Conservation (phyloP, 345 rosid species). For the Eutrema yunnanense region DNA sequence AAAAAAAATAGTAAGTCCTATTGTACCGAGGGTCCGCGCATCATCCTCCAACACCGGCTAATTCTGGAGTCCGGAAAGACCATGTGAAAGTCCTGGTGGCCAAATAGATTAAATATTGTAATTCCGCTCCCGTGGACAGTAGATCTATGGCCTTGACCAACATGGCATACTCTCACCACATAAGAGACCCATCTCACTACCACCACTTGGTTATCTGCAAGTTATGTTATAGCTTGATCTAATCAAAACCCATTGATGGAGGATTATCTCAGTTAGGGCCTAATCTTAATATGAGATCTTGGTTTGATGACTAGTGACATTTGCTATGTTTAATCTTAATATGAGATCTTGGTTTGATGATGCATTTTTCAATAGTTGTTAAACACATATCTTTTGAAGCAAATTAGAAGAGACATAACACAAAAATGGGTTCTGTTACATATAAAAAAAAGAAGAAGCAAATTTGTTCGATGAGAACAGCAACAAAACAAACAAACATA, state of each 20-base stretch:
- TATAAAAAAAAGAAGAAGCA: background rate
- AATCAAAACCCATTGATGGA: background rate
- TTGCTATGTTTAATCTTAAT: background rate
- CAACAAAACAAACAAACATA: background rate
- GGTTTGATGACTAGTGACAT: background rate
- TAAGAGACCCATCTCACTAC: no score
- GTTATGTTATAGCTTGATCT: constrained; percentile 2
- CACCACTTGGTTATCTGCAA: background rate
- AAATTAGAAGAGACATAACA: background rate
- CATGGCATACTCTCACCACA: no score
- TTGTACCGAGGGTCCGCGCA: no score
- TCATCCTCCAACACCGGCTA: no score
- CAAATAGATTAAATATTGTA: no score
- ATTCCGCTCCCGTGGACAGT: no score
- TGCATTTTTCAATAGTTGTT: background rate
- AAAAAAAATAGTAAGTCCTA: no score
- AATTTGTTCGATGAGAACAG: background rate
- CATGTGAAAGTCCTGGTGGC: no score
- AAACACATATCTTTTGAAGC: background rate
- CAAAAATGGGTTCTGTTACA: background rate
- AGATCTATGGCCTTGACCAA: no score
- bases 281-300: background rate
- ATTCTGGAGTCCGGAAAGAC: no score
- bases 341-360: background rate
- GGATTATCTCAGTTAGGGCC: background rate